Percentiles rank a stretch among this genome's conserved stretches.
Conservation (phyloP, 192 early-diverging fungal genomes). For the Fimicolochytrium jonesii region DNA sequence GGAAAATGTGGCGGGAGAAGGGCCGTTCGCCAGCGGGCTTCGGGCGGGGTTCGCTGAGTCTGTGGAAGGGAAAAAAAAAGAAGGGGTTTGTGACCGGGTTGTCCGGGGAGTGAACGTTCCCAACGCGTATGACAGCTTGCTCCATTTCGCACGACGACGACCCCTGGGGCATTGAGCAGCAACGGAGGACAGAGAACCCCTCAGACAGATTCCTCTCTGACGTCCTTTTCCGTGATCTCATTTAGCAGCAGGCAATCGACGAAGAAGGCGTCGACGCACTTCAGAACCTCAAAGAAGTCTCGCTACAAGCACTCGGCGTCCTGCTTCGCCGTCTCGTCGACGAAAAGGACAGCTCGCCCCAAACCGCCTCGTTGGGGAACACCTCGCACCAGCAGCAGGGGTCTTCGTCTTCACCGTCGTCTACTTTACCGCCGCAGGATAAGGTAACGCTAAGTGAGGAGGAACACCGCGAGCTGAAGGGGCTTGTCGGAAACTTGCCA, state of each 20-base stretch:
- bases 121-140: too few species aligned
- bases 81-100: too few species aligned
- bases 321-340: slow-evolving; percentile 13
- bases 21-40: too few species aligned
- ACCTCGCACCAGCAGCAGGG: neutral
- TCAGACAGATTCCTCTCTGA: neutral
- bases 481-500: neutral
- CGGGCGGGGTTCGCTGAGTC: too few species aligned
- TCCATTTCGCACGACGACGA: too few species aligned
- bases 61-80: too few species aligned
- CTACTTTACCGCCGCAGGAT: too few species aligned
- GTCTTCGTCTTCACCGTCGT: neutral
- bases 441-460: neutral
- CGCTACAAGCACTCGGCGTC: slow-evolving; percentile 5
- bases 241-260: neutral
- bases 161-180: too few species aligned
- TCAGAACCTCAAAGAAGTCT: slow-evolving; percentile 11
- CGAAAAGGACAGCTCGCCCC: neutral
- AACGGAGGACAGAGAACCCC: too few species aligned
- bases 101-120: too few species aligned
- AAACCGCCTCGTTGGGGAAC: neutral
- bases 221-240: neutral
- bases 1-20: too few species aligned
- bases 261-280: slow-evolving; percentile 11
- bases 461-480: neutral